phyloP scores from a whole-genome alignment of 371 early-diverging fungal species.

The Mucor velutinosus region DNA sequence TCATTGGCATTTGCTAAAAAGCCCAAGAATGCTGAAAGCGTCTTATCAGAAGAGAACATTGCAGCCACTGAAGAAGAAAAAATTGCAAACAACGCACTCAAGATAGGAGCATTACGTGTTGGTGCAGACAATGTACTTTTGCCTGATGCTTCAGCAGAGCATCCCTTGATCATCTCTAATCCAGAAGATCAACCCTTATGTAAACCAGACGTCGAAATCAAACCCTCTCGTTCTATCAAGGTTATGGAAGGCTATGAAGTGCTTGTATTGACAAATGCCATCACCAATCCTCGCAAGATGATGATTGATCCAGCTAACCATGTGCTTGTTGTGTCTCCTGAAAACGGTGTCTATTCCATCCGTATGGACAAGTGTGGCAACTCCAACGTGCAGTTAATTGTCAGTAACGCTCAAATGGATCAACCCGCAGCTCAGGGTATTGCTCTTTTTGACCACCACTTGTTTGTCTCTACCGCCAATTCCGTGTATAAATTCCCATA shows the following conservation, averaged over 20 bases:
- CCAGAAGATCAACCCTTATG: conserved; percentile 44
- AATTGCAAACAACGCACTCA: neutral
- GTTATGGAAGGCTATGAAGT: conserved; percentile 43
- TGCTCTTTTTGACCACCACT: conserved; percentile 23
- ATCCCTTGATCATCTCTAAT: conserved; percentile 37
- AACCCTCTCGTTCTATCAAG: conserved; percentile 23
- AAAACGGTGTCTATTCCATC: conserved; percentile 33
- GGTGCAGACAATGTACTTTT: conserved; percentile 27
- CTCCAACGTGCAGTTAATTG: conserved; percentile 20
- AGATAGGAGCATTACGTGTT: conserved; percentile 33
- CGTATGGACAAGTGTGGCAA: conserved; percentile 52
- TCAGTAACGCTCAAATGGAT: conserved; percentile 17
- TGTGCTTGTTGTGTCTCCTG: conserved; percentile 35
- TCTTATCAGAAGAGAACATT: neutral
- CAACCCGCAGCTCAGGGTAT: conserved; percentile 29
- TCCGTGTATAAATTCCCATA: conserved; percentile 42
- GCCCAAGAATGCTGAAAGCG: neutral
- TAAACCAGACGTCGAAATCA: conserved; percentile 21
- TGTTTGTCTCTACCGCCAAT: conserved; percentile 38
- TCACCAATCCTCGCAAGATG: conserved; percentile 37
- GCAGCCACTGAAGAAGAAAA: neutral
- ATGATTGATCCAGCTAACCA: conserved; percentile 43
- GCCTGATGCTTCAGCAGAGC: conserved; percentile 46
- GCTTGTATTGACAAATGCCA: conserved; percentile 28
- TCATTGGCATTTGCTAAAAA: neutral